phyloP scores from a whole-genome alignment of 2,329 filamentous ascomycete species.

The Fusarium domesticum region DNA sequence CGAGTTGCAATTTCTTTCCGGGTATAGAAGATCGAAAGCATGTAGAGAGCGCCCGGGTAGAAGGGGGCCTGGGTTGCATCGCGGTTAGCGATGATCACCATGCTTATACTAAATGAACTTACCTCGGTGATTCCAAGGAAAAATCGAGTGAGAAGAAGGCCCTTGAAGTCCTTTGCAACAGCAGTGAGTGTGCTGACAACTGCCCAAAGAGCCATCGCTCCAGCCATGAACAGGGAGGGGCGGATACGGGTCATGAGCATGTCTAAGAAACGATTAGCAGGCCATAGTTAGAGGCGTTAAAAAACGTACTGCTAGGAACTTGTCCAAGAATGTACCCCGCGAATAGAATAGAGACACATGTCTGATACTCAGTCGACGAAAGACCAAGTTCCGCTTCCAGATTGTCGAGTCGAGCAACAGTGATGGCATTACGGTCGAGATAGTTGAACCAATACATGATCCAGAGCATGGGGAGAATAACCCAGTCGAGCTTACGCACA shows the following conservation, averaged over 20 bases:
- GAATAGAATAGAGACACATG: slow-evolving; percentile 28
- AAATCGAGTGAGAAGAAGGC: slow-evolving; percentile 29
- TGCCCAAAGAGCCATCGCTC: slow-evolving; percentile 4
- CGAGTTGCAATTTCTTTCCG: slow-evolving; percentile 41
- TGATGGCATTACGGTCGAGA: slow-evolving; percentile 45
- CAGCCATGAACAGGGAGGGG: slow-evolving; percentile 38
- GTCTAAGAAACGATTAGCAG: slow-evolving; percentile 9
- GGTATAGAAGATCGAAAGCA: slow-evolving; percentile 52
- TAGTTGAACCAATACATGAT: slow-evolving; percentile 42
- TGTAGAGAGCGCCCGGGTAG: slow-evolving; percentile 32
- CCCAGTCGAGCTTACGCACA: slow-evolving; percentile 10
- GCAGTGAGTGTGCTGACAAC: neutral
- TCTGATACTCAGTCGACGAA: slow-evolving; percentile 24
- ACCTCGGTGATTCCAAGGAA: slow-evolving; percentile 38
- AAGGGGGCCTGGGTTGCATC: too few species aligned
- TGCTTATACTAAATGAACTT: too few species aligned
- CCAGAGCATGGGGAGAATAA: slow-evolving; percentile 30
- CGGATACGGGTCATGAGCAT: slow-evolving; percentile 41
- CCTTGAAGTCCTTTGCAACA: neutral
- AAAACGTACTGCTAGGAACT: slow-evolving; percentile 29
- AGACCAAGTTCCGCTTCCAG: slow-evolving; percentile 25
- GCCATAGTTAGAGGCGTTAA: neutral
- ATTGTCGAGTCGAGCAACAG: slow-evolving; percentile 36
- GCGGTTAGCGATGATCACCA: too few species aligned
- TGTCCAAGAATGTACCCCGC: slow-evolving; percentile 45